Base-by-base conservation (phyloP, 495 filamentous ascomycete species). In the Penicillium antarcticum region DNA sequence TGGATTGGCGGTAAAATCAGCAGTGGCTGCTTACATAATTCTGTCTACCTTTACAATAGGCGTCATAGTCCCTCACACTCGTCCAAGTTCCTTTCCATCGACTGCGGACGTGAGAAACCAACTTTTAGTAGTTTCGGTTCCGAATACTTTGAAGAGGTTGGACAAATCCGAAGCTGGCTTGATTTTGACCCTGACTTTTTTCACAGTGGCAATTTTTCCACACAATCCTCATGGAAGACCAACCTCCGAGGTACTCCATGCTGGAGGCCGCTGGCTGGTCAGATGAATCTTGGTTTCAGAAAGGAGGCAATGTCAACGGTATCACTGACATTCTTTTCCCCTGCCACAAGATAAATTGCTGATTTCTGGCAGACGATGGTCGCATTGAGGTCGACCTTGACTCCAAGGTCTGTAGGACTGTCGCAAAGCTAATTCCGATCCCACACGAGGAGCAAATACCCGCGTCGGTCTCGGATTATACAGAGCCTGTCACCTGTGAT, bases 301-400 rank as follows among this genome's bases (percentile, higher is more conserved):
- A 42, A 35, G 47, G 23, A 42, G 37, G 24, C 2, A 23, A 50
- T 13, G 23, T 42, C 3, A 42, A 42, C 37, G 37, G 47, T 50
- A 12, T 23, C 5, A 23, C 21, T 23, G 21, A 23, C 21, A 23
- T 23, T 23, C 5, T 5, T 23, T 23, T 23, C n/a, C n/a, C n/a
- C n/a, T n/a, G n/a, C n/a, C n/a, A n/a, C n/a, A n/a, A n/a, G 38
- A 19, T 41, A 17, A 12, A 17, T 2, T 17, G 38, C 17, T 35
- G 26, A 43, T 40, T 23, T 4, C 5, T 37, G 11, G 42, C 34
- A 66, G 59, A 44, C 11, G 59, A 70, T 51, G 67, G 60, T 24
- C 63, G 63, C 7, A 51, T 68, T 34, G 55, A 64, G 6, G 40
- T 69, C 11, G 52, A 66, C 18, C 47, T 64, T 1, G 59, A 67